Conservation (phyloP, 495 filamentous ascomycete genomes). For the Neurospora terricola region DNA sequence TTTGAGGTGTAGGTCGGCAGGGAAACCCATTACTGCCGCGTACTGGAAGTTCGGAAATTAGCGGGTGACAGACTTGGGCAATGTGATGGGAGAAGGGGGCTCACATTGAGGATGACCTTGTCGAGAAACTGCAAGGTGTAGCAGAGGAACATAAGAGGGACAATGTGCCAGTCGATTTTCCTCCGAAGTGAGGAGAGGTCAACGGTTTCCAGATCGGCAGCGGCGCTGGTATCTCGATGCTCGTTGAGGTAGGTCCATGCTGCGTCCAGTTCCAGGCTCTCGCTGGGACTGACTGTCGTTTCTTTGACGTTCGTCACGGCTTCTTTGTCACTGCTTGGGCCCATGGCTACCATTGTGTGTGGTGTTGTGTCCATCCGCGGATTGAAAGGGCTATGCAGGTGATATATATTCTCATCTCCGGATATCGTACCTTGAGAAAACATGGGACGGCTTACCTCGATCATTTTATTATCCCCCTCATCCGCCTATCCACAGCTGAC, state of each 20-base stretch:
- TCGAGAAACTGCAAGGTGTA: constrained; percentile 60
- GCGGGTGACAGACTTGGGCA: background rate
- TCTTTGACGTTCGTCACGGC: background rate
- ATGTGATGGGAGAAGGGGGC: background rate
- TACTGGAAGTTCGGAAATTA: constrained; percentile 9
- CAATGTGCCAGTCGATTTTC: constrained; percentile 29
- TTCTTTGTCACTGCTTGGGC: background rate
- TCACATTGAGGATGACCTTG: constrained; percentile 50
- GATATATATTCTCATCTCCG: background rate
- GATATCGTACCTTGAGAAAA: background rate
- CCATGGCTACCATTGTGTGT: background rate
- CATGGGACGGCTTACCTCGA: background rate
- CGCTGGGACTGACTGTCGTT: background rate
- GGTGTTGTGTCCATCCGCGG: background rate
- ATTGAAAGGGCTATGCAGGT: background rate
- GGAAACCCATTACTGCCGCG: constrained; percentile 28
- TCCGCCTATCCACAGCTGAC: background rate
- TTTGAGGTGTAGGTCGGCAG: constrained; percentile 18
- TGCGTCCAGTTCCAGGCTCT: constrained; percentile 12
- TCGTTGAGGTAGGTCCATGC: constrained; percentile 27
- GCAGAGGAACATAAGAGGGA: constrained; percentile 46
- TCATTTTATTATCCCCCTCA: background rate
- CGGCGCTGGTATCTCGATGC: constrained; percentile 15
- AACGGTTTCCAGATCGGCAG: constrained; percentile 7
- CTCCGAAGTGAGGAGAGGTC: constrained; percentile 19